Conservation (phyloP, 192 early-diverging fungal species). For the Coemansia sp. region DNA sequence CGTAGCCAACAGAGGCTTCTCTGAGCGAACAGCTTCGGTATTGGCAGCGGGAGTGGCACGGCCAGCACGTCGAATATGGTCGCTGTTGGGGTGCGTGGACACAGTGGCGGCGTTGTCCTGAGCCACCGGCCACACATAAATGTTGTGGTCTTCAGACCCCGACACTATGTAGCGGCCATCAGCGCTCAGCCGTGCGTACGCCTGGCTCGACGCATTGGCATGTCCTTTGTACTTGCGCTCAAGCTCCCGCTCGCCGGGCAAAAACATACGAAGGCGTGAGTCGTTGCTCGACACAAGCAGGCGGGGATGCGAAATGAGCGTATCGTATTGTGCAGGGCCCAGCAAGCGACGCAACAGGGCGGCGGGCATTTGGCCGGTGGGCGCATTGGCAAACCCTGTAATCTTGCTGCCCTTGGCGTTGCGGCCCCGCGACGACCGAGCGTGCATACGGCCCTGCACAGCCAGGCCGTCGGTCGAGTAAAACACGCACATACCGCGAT, state of each 20-base stretch:
- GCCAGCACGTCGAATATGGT: slow-evolving; percentile 36
- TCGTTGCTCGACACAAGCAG: slow-evolving; percentile 70
- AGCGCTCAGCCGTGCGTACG: slow-evolving; percentile 74
- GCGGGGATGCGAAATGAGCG: slow-evolving; percentile 13
- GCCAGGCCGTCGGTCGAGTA: slow-evolving; percentile 76
- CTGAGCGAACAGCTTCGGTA: slow-evolving; percentile 1
- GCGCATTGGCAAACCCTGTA: slow-evolving; percentile 67
- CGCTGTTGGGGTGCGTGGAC: slow-evolving; percentile 38
- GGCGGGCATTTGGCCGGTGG: slow-evolving; percentile 23
- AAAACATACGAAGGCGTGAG: slow-evolving; percentile 77
- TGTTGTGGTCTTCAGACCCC: slow-evolving; percentile 75
- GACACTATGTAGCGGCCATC: slow-evolving; percentile 79
- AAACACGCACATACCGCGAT: slow-evolving; percentile 77
- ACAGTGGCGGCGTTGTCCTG: slow-evolving; percentile 56
- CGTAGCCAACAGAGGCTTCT: slow-evolving; percentile 26
- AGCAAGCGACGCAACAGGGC: slow-evolving; percentile 56
- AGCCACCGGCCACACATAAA: slow-evolving; percentile 68
- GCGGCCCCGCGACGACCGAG: slow-evolving; percentile 59
- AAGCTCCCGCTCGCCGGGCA: slow-evolving; percentile 73
- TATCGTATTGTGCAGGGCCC: slow-evolving; percentile 2
- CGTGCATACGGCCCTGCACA: slow-evolving; percentile 82
- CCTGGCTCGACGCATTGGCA: slow-evolving; percentile 67
- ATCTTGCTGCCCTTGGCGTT: slow-evolving; percentile 73
- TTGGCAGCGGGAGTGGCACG: slow-evolving; percentile 11
- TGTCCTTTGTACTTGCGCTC: slow-evolving; percentile 80